Conservation (phyloP, 2,329 filamentous ascomycete species). For the Fusarium pilosicola region DNA sequence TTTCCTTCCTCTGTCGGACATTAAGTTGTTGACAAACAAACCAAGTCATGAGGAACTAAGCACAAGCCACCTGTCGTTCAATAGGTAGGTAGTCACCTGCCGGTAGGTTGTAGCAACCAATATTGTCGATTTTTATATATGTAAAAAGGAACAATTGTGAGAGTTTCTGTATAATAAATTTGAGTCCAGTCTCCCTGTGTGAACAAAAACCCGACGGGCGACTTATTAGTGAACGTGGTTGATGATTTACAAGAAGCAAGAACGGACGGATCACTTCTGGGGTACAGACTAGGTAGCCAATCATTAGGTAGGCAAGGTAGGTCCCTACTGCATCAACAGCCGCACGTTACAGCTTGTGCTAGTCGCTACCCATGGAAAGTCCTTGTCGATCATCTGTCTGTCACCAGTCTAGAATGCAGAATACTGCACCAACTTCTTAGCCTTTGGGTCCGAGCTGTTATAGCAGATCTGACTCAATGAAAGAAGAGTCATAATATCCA, state of each 20-base stretch:
- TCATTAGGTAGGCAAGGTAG: not conserved
- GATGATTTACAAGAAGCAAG: not conserved
- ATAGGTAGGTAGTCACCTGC: not conserved
- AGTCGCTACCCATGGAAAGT: slow-evolving; percentile 28
- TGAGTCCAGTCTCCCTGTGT: not conserved
- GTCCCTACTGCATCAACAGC: slow-evolving; percentile 15
- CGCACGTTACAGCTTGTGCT: slow-evolving; percentile 25
- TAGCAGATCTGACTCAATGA: not conserved
- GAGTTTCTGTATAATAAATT: not conserved
- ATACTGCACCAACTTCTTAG: not conserved
- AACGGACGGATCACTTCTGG: slow-evolving; percentile 3
- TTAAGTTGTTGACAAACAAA: slow-evolving; percentile 5
- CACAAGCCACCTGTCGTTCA: not conserved
- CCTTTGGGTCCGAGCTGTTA: not conserved
- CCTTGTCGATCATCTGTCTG: slow-evolving; percentile 34
- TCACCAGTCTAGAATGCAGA: not conserved
- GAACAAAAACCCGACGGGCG: not conserved
- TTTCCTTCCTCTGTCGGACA: not conserved
- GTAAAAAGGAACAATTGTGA: not conserved
- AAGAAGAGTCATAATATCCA: not conserved
- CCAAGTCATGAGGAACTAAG: not conserved
- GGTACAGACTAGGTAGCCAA: slow-evolving; percentile 9
- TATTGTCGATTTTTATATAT: slow-evolving; percentile 6
- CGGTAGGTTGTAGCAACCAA: slow-evolving; percentile 11
- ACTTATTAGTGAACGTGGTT: not conserved